Evolutionary conservation across 768 basidiomycete genomes (phyloP), one percentile per base, ranked within the genome.

Genomic region (Auriscalpium orientale): DNA sequence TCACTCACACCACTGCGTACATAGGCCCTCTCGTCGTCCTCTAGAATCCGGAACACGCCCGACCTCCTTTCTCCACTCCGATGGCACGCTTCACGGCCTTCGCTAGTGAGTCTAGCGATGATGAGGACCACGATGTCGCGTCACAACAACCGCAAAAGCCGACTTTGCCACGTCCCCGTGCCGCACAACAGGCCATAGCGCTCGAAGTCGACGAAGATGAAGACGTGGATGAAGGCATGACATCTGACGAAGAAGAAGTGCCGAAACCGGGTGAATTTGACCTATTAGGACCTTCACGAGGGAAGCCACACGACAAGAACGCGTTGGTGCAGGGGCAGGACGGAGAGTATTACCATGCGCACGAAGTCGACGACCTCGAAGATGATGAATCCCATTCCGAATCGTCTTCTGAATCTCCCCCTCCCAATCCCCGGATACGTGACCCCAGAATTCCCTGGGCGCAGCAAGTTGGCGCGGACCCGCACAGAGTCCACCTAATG

Each of bases 401-500:
- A 22, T 70, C 71, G 44, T 66, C 67, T 49, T 48, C 65, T 15
- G 56, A 54, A 63, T 67, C 20, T 66, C 61, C 37, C 47, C 65
- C 43, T 60, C 70, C 45, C 54, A 60, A 35, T 56, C 67, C 52
- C 60, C 21, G 57, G 51, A 74, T 83, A 46, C 28, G 28, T 28
- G 28, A 28, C 28, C 28, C 2, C 28, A 28, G 28, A 28, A 80
- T 83, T 53, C 81, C 87, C 40, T 89, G 89, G 87, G 82, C 85
- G 13, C 78, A 84, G 48, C 81, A 81, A 51, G 68, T 85, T 28
- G 87, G 88, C 6, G 75, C 94, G n/a, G 91, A 95, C 67, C 79
- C 85, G 13, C 89, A 91, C 68, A 87, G 85, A 71, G 83, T 94
- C 78, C 89, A 92, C 64, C 89, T 95, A 53, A 95, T 95, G 93